These are phyloP conservation scores for Ganoderma lucidum DNA, from an alignment of 1,284 basidiomycete species.

Conservation along the genomic window DNA sequence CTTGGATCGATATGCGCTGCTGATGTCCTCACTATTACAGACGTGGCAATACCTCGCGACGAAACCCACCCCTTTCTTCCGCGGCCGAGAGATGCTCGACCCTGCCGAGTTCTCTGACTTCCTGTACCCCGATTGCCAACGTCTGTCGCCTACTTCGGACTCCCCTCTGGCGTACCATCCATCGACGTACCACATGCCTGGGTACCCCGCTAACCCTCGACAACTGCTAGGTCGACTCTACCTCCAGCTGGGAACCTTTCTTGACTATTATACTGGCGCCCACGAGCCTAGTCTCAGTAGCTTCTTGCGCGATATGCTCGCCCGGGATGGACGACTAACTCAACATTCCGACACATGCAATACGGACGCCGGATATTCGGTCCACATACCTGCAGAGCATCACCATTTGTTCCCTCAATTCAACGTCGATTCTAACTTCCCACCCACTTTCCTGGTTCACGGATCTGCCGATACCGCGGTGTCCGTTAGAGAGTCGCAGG, in stretches of 20 bases:
- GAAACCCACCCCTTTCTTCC: slow-evolving; percentile 50
- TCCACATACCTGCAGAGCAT: slow-evolving; percentile 49
- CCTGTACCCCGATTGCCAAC: slow-evolving; percentile 42
- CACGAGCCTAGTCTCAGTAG: slow-evolving; percentile 62
- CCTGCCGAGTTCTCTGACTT: slow-evolving; percentile 40
- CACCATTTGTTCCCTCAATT: slow-evolving; percentile 62
- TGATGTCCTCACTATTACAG: slow-evolving; percentile 30
- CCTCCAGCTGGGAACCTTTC: slow-evolving; percentile 61
- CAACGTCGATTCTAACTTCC: slow-evolving; percentile 52
- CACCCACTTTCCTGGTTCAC: slow-evolving; percentile 62
- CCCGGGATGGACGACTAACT: neutral
- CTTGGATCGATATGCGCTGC: neutral
- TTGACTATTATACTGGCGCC: slow-evolving; percentile 69
- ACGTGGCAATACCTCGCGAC: slow-evolving; percentile 48
- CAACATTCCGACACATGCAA: neutral
- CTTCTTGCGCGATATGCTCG: slow-evolving; percentile 41
- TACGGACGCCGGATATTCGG: neutral
- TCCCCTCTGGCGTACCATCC: slow-evolving; percentile 60
- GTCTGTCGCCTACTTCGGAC: slow-evolving; percentile 46
- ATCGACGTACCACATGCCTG: slow-evolving; percentile 53
- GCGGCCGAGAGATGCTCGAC: slow-evolving; percentile 50
- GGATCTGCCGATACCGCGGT: slow-evolving; percentile 65
- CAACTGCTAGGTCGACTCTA: slow-evolving; percentile 66
- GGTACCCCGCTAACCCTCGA: slow-evolving; percentile 66
- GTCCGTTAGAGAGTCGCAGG: slow-evolving; percentile 52